Conservation (phyloP, 345 rosid genomes). For the Salix brachista region DNA sequence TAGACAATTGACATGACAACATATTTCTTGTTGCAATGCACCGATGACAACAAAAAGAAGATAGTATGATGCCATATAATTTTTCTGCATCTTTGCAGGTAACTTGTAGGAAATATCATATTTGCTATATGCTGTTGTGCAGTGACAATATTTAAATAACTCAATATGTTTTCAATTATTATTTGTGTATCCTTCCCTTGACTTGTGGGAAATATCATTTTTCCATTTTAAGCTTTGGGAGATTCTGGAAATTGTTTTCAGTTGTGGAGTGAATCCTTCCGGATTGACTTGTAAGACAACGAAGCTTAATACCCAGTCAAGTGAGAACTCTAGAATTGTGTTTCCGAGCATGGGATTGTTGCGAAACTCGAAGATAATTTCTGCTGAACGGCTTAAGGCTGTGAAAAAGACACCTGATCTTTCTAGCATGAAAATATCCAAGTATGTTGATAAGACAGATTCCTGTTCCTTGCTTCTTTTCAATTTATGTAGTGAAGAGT, state of each 20-base stretch:
- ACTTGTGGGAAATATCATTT: not conserved
- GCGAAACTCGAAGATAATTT: slow-evolving; percentile 28
- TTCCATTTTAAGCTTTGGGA: slow-evolving; percentile 2
- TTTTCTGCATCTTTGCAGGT: too few species aligned
- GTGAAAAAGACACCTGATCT: slow-evolving; percentile 40
- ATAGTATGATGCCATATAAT: too few species aligned
- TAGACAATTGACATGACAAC: not conserved
- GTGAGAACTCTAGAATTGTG: slow-evolving; percentile 22
- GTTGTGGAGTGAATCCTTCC: slow-evolving; percentile 37
- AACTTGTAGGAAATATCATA: too few species aligned
- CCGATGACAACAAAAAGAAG: too few species aligned
- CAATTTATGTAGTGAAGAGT: slow-evolving; percentile 4
- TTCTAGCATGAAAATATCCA: slow-evolving; percentile 39
- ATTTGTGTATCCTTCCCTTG: too few species aligned
- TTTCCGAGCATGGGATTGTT: slow-evolving; percentile 34
- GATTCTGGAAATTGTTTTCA: slow-evolving; percentile 23
- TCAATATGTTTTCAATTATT: too few species aligned
- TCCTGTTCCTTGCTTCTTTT: slow-evolving; percentile 1
- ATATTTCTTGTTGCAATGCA: not conserved
- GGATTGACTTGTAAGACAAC: slow-evolving; percentile 38
- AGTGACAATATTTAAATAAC: too few species aligned
- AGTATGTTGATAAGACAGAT: slow-evolving; percentile 32
- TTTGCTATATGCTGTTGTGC: too few species aligned
- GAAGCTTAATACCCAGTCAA: slow-evolving; percentile 14
- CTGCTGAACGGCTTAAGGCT: slow-evolving; percentile 43